Evolutionary conservation across 1,284 basidiomycete genomes (phyloP).

Genomic region (Waitea zeae): DNA sequence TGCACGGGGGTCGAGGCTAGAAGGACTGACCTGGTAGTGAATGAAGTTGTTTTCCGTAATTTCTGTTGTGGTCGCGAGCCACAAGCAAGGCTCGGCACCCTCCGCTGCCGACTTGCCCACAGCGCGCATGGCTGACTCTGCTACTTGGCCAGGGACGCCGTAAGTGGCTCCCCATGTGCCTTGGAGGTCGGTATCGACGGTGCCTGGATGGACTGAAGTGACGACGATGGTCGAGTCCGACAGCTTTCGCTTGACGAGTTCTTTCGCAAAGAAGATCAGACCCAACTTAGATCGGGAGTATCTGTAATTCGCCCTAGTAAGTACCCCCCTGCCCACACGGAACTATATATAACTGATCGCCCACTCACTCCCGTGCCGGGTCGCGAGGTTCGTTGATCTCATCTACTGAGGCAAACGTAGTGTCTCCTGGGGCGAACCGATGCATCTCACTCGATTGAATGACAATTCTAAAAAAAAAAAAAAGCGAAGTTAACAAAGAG

Average conservation of each 20-base stretch:
- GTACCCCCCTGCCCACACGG: background rate
- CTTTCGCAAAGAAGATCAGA: slow-evolving; percentile 11
- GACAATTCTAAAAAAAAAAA: no score
- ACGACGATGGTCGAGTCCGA: slow-evolving; percentile 10
- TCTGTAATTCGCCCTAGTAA: slow-evolving; percentile 6
- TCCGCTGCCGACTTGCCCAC: slow-evolving; percentile 14
- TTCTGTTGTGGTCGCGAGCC: slow-evolving; percentile 14
- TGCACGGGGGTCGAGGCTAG: background rate
- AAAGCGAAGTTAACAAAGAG: no score
- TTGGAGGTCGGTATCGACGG: slow-evolving; percentile 15
- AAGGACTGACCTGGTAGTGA: slow-evolving; percentile 15
- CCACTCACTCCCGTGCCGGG: slow-evolving; percentile 11
- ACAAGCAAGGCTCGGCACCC: slow-evolving; percentile 15
- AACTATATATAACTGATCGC: slow-evolving; percentile 9
- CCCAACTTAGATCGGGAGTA: slow-evolving; percentile 14
- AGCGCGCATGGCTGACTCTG: slow-evolving; percentile 10
- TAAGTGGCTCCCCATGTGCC: slow-evolving; percentile 12
- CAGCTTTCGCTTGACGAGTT: slow-evolving; percentile 12
- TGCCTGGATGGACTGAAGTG: slow-evolving; percentile 14
- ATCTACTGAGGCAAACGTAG: slow-evolving; percentile 12
- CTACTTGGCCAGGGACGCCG: slow-evolving; percentile 10
- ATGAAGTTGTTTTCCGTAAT: slow-evolving; percentile 14
- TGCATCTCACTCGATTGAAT: slow-evolving; percentile 16
- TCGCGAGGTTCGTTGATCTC: slow-evolving; percentile 12
- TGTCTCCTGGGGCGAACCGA: slow-evolving; percentile 6